Conservation (phyloP, 345 rosid genomes). For the Eucalyptus pauciflora region DNA sequence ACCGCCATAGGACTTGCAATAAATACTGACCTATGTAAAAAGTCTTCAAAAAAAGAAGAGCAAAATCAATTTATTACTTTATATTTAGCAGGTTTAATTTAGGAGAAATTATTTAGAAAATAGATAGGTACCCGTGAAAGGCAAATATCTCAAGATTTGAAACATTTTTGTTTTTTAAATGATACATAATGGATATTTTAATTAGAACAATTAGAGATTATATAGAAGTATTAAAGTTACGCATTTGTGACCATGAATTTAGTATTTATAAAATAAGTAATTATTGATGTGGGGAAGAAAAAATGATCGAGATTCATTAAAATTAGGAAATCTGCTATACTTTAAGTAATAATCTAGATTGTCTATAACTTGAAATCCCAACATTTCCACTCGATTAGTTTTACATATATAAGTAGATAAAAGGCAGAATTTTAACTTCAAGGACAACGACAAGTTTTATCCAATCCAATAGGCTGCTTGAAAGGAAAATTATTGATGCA, state of each 20-base stretch:
- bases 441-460: neutral
- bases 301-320: neutral
- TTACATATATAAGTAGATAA: neutral
- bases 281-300: neutral
- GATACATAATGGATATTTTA: neutral
- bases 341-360: neutral
- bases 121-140: neutral
- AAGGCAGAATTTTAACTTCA: neutral
- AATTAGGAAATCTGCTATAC: neutral
- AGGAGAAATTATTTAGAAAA: neutral
- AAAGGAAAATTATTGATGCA: neutral
- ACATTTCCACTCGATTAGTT: neutral
- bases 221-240: neutral
- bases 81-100: neutral
- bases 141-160: neutral
- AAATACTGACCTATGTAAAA: neutral
- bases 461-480: neutral
- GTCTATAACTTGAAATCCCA: neutral
- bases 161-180: neutral
- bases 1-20: neutral
- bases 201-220: neutral
- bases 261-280: neutral
- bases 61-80: no score
- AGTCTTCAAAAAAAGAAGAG: neutral
- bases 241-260: neutral